A percentile compares a stretch with the other conserved stretches of the same genome.
Evolutionary conservation across 495 filamentous ascomycete species (phyloP).

Genomic region (Bathelium albidoporum): DNA sequence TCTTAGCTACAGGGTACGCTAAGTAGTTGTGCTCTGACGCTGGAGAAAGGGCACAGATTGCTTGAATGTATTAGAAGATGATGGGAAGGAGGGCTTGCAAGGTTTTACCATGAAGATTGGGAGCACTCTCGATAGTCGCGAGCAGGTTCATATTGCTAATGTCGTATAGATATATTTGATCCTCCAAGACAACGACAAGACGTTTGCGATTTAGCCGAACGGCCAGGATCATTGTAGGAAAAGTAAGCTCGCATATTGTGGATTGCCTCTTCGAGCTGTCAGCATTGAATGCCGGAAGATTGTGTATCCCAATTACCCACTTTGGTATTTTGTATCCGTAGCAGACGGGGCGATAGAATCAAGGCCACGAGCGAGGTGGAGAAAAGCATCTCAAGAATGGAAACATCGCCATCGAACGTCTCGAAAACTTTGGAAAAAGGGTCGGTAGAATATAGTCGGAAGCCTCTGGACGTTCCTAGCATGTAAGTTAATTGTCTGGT

Average conservation of each 20-base stretch:
- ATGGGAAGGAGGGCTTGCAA: too few species aligned
- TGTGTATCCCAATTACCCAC: constrained; percentile 37
- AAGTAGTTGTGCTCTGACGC: constrained; percentile 94
- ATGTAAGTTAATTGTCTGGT: not conserved
- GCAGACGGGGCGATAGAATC: constrained; percentile 75
- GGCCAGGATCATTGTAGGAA: constrained; percentile 85
- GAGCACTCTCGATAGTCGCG: constrained; percentile 82
- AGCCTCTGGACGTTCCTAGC: constrained; percentile 79
- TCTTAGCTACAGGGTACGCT: constrained; percentile 84
- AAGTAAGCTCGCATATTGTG: constrained; percentile 97
- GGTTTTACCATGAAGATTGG: constrained; percentile 65
- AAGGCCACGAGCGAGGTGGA: constrained; percentile 95
- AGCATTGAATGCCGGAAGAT: not conserved
- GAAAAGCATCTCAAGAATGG: constrained; percentile 96
- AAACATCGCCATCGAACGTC: constrained; percentile 83
- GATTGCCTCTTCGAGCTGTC: constrained; percentile 57
- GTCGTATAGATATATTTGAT: constrained; percentile 95
- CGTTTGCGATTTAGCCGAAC: constrained; percentile 90
- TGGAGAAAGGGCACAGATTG: constrained; percentile 84
- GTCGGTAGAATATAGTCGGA: constrained; percentile 91
- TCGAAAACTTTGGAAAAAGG: constrained; percentile 90
- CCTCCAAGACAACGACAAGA: constrained; percentile 83
- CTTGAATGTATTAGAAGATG: too few species aligned
- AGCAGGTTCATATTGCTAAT: constrained; percentile 95
- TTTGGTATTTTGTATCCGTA: constrained; percentile 97